These are phyloP conservation scores for Ganoderma leucocontextum DNA, from an alignment of 1,284 basidiomycete genomes.

Conservation along the genomic window DNA sequence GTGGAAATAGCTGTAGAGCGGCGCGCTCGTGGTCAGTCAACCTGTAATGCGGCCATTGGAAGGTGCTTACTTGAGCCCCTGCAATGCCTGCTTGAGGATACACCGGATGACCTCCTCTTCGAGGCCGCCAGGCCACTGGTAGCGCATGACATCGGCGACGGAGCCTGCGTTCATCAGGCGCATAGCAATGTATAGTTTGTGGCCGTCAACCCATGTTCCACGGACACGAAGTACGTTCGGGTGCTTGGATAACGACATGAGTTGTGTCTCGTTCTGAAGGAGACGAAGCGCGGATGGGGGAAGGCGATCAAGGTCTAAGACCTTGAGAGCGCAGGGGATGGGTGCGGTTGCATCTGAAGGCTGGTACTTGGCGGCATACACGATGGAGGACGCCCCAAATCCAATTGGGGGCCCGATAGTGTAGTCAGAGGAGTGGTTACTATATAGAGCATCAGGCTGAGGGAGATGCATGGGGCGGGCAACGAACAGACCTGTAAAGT, in stretches of 20 bases:
- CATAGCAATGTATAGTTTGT: constrained; percentile 86
- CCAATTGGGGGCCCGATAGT: constrained; percentile 78
- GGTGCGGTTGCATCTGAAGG: constrained; percentile 43
- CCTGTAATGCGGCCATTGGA: constrained; percentile 3
- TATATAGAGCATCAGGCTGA: constrained; percentile 41
- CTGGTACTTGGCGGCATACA: constrained; percentile 77
- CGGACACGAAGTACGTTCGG: constrained; percentile 91
- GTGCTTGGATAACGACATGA: constrained; percentile 95
- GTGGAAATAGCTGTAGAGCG: constrained; percentile 74
- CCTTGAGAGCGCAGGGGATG: constrained; percentile 83
- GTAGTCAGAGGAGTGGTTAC: constrained; percentile 77
- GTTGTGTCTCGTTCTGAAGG: constrained; percentile 84
- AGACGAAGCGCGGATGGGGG: constrained; percentile 72
- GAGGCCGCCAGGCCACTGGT: constrained; percentile 86
- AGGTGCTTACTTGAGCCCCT: constrained; percentile 78
- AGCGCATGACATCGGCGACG: constrained; percentile 87
- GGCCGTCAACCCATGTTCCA: constrained; percentile 87
- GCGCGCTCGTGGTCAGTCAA: neutral
- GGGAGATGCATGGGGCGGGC: constrained; percentile 17
- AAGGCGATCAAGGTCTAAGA: constrained; percentile 85
- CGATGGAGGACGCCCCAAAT: constrained; percentile 88
- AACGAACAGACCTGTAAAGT: constrained; percentile 70
- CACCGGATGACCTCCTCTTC: constrained; percentile 88
- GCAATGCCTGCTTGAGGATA: constrained; percentile 82
- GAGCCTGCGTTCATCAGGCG: constrained; percentile 91